Percentiles rank a stretch among this genome's conserved stretches.
These are phyloP conservation scores for Lentinula lateritia DNA, from an alignment of 768 basidiomycete genomes.

Conservation along the genomic window DNA sequence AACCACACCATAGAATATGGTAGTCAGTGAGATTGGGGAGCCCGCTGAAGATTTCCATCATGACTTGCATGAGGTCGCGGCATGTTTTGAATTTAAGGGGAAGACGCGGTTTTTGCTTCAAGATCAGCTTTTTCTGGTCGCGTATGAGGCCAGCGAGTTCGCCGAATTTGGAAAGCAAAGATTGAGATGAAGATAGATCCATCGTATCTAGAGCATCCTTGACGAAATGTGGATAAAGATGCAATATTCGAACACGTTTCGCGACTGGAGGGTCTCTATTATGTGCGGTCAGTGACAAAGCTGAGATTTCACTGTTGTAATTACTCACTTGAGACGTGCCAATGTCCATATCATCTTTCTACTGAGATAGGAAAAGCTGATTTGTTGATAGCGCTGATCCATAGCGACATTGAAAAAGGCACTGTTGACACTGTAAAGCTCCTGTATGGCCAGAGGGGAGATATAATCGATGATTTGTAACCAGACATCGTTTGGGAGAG, in stretches of 20 bases:
- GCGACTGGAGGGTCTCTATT: constrained; percentile 43
- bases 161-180: neutral
- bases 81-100: constrained; percentile 24
- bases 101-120: constrained; percentile 21
- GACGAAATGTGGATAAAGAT: constrained; percentile 41
- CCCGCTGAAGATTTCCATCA: constrained; percentile 37
- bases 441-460: constrained; percentile 24
- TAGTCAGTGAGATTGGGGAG: constrained; percentile 43
- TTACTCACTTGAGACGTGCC: constrained; percentile 24
- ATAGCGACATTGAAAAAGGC: constrained; percentile 28
- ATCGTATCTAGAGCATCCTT: constrained; percentile 14
- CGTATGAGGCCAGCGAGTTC: constrained; percentile 26
- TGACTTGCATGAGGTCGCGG: constrained; percentile 32
- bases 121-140: constrained; percentile 13
- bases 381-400: constrained; percentile 42
- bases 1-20: constrained; percentile 44
- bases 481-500: constrained; percentile 27
- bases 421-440: constrained; percentile 31
- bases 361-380: constrained; percentile 45
- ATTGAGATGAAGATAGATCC: neutral
- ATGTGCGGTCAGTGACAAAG: neutral
- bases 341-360: constrained; percentile 29
- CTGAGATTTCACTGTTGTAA: neutral
- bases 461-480: constrained; percentile 28
- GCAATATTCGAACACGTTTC: constrained; percentile 40